phyloP scores from a whole-genome alignment of 768 basidiomycete species.

The Rhodotorula kratochvilovae region DNA sequence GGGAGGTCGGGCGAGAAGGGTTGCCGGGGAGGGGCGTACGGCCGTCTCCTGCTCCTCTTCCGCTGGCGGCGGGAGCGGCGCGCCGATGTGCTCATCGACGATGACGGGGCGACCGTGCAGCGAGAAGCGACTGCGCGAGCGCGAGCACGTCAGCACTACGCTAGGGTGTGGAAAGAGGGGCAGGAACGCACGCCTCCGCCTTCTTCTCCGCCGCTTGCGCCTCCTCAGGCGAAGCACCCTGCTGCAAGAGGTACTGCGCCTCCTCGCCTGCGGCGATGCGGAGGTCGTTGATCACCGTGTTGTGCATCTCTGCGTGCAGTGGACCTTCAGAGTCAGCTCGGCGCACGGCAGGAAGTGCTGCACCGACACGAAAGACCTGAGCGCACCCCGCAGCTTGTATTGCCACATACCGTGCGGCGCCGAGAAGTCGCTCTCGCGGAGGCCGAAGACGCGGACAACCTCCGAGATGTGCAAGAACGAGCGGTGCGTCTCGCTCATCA shows the following conservation, averaged over 20 bases:
- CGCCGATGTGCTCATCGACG: neutral
- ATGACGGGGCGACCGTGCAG: neutral
- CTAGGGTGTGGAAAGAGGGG: conserved; percentile 9
- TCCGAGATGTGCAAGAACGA: conserved; percentile 32
- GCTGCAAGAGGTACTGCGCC: neutral
- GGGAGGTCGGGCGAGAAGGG: neutral
- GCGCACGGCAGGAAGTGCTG: too few relatives aligned
- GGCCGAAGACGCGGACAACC: conserved; percentile 9
- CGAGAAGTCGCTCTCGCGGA: conserved; percentile 12
- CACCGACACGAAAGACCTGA: too few relatives aligned
- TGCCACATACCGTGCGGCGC: neutral
- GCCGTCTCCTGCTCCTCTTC: neutral
- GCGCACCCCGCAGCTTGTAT: conserved; percentile 4
- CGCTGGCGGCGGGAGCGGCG: neutral
- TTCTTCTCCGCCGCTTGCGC: neutral
- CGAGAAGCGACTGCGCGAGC: conserved; percentile 5
- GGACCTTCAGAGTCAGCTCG: neutral
- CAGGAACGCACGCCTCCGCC: conserved; percentile 1
- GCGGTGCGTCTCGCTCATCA: conserved; percentile 22
- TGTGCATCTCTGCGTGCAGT: neutral
- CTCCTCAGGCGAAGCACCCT: neutral
- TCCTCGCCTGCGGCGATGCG: neutral
- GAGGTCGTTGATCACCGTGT: conserved; percentile 7
- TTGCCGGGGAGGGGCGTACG: neutral
- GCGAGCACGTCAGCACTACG: neutral